These are phyloP conservation scores for Penicillium herquei DNA, from an alignment of 495 filamentous ascomycete species.

Conservation along the genomic window DNA sequence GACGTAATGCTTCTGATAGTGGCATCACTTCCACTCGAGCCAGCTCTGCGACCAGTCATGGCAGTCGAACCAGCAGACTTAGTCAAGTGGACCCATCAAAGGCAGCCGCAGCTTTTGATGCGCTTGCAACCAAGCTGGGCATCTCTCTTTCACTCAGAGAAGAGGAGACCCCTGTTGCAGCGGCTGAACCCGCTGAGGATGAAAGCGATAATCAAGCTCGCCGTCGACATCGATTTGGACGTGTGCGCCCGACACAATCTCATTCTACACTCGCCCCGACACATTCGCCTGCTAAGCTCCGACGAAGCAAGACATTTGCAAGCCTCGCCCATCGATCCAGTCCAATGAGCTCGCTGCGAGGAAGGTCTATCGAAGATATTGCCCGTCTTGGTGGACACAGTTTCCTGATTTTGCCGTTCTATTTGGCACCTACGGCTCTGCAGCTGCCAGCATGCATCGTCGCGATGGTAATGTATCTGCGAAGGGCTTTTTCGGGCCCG, in stretches of 20 bases:
- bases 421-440: constrained; percentile 63
- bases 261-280: constrained; percentile 33
- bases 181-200: not conserved
- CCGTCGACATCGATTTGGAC: constrained; percentile 24
- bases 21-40: not conserved
- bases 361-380: constrained; percentile 60
- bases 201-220: constrained; percentile 1
- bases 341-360: constrained; percentile 57
- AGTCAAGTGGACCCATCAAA: constrained; percentile 18
- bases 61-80: constrained; percentile 14
- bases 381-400: constrained; percentile 73
- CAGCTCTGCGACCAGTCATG: constrained; percentile 11
- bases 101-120: constrained; percentile 29
- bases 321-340: constrained; percentile 27
- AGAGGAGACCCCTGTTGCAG: not conserved
- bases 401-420: constrained; percentile 61
- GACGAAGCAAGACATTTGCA: constrained; percentile 41
- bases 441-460: constrained; percentile 73
- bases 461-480: constrained; percentile 64
- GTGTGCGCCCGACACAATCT: constrained; percentile 37
- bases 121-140: constrained; percentile 19
- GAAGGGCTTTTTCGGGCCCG: constrained; percentile 54
- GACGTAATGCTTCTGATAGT: not conserved
- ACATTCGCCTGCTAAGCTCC: constrained; percentile 50
- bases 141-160: constrained; percentile 13